These are phyloP conservation scores for Stagonosporopsis chrysanthemi DNA, from an alignment of 2,329 filamentous ascomycete genomes.

Conservation along the genomic window DNA sequence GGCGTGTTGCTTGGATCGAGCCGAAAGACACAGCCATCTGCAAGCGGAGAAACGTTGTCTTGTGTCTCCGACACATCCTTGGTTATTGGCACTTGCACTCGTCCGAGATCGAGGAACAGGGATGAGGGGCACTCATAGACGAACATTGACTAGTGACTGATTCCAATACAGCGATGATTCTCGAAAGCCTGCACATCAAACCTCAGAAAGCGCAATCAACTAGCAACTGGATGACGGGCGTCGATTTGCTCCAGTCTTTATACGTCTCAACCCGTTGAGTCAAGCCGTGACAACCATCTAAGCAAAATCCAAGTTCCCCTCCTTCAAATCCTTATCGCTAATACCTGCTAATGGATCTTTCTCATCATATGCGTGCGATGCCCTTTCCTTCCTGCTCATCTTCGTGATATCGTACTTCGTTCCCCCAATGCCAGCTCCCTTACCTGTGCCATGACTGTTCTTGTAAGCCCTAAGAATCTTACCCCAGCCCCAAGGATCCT, in stretches of 20 bases:
- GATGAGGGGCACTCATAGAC: not conserved
- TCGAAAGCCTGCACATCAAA: not conserved
- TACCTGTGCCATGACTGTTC: not conserved
- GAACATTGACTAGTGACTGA: not conserved
- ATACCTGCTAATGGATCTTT: slow-evolving; percentile 20
- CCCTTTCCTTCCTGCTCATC: slow-evolving; percentile 22
- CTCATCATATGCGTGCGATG: slow-evolving; percentile 15
- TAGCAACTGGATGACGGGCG: no score
- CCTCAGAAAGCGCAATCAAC: not conserved
- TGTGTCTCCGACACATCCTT: not conserved
- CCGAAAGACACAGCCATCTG: not conserved
- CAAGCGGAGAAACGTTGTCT: not conserved
- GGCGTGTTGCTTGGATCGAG: slow-evolving; percentile 6
- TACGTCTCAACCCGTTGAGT: no score
- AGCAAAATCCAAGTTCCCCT: slow-evolving; percentile 7
- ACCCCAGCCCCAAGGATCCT: not conserved
- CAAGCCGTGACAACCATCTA: not conserved
- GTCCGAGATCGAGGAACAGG: not conserved
- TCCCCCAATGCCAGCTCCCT: slow-evolving; percentile 10
- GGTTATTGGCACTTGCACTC: not conserved
- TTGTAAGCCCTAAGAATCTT: not conserved
- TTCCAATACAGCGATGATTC: not conserved
- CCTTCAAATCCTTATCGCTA: slow-evolving; percentile 18
- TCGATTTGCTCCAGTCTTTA: not conserved
- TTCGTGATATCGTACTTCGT: slow-evolving; percentile 24